Percentiles rank a stretch among this genome's conserved stretches.
Conservation (phyloP, 202 grass and related monocot genomes). For the Carex arenaria region DNA sequence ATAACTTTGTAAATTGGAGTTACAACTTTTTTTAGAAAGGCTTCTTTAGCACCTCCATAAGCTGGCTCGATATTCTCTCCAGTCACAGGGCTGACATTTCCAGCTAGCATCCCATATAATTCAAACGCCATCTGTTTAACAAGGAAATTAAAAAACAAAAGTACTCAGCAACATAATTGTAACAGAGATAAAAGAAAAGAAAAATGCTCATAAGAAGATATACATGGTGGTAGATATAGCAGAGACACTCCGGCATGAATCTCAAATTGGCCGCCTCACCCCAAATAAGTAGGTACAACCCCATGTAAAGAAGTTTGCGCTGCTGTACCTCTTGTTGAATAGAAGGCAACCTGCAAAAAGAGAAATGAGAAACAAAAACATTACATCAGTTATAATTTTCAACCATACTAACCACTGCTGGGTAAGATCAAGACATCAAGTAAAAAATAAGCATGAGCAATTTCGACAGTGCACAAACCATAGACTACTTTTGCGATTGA, state of each 20-base stretch:
- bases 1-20: constrained; percentile 85
- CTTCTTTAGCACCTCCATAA: constrained; percentile 90
- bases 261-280: constrained; percentile 97
- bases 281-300: constrained; percentile 92
- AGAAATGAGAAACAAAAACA: background rate
- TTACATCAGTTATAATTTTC: background rate
- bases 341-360: constrained; percentile 65
- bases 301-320: constrained; percentile 96
- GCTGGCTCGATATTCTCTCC: constrained; percentile 93
- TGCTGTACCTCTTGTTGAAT: constrained; percentile 99
- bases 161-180: constrained; percentile 1
- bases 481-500: constrained; percentile 89
- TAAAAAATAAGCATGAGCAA: background rate
- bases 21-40: constrained; percentile 79
- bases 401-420: background rate
- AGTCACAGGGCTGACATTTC: constrained; percentile 85
- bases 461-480: constrained; percentile 38
- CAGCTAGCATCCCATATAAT: constrained; percentile 85
- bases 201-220: constrained; percentile 26
- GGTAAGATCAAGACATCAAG: constrained; percentile 5
- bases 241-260: constrained; percentile 98
- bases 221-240: constrained; percentile 99
- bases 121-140: constrained; percentile 91
- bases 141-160: constrained; percentile 16
- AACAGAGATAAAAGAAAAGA: constrained; percentile 11